Conservation (phyloP, 2,329 filamentous ascomycete genomes). For the Akanthomyces muscarius region DNA sequence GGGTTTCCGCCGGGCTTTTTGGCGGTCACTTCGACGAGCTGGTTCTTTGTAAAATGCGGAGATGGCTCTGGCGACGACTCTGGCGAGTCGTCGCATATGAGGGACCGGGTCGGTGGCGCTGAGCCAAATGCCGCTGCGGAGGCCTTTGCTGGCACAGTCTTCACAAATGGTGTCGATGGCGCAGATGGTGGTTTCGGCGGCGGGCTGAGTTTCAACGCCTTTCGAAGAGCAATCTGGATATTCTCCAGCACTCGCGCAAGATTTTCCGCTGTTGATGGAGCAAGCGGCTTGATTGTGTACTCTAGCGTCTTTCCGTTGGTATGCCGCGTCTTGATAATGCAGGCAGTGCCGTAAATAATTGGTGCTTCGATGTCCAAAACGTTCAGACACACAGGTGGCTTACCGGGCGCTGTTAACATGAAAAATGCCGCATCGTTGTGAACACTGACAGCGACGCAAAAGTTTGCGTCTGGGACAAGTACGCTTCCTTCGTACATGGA, state of each 20-base stretch:
- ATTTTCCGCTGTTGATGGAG: background rate
- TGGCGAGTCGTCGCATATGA: conserved; percentile 19
- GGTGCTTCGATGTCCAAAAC: conserved; percentile 24
- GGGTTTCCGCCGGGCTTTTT: background rate
- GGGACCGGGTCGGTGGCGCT: conserved; percentile 20
- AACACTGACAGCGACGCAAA: background rate
- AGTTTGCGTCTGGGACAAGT: background rate
- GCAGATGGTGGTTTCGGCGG: background rate
- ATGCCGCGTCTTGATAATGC: conserved; percentile 19
- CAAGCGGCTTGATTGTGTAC: background rate
- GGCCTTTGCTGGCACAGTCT: background rate
- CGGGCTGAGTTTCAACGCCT: background rate
- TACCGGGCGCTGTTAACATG: conserved; percentile 18
- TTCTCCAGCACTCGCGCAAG: background rate
- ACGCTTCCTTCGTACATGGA: background rate
- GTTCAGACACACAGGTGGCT: conserved; percentile 20
- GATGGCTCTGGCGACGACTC: background rate
- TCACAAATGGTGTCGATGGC: background rate
- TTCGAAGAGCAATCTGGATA: background rate
- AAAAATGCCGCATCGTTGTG: conserved; percentile 20
- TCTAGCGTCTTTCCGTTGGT: too few species aligned
- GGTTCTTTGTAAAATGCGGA: background rate
- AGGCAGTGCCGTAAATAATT: conserved; percentile 22
- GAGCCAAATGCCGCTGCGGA: background rate
- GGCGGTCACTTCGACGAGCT: background rate